These are phyloP conservation scores for Jasminum sambac DNA, from an alignment of 257 asterid genomes.

Conservation along the genomic window DNA sequence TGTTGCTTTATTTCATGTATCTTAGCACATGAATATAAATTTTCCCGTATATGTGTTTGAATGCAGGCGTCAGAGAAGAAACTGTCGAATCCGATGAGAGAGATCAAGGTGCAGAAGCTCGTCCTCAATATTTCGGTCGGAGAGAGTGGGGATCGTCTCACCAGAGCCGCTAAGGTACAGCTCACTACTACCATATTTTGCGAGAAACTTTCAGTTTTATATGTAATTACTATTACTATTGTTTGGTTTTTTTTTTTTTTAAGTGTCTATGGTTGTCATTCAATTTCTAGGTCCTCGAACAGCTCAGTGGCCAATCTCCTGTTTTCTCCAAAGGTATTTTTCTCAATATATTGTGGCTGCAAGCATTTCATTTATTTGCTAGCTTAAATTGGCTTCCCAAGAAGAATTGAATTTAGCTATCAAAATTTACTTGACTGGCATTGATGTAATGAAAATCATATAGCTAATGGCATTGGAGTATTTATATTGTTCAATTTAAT, in stretches of 20 bases:
- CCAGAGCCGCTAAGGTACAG: slow-evolving; percentile 53
- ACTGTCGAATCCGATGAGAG: slow-evolving; percentile 59
- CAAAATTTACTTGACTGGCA: not conserved
- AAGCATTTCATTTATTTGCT: not conserved
- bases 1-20: not conserved
- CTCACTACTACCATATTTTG: not conserved
- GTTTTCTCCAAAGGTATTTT: slow-evolving; percentile 60
- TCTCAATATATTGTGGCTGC: not conserved
- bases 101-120: slow-evolving; percentile 67
- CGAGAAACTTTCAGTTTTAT: not conserved
- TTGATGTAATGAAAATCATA: not conserved
- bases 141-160: slow-evolving; percentile 69
- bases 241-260: not conserved
- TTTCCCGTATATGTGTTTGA: not conserved
- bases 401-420: not conserved
- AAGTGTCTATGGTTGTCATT: not conserved
- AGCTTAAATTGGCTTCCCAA: not conserved
- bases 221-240: not conserved
- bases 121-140: slow-evolving; percentile 72
- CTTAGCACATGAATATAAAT: not conserved
- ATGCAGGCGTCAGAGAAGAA: slow-evolving; percentile 66
- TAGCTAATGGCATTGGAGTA: not conserved
- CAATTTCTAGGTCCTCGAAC: slow-evolving; percentile 48
- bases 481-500: not conserved
- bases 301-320: slow-evolving; percentile 56